Conservation (phyloP, 371 early-diverging fungal species). For the Haplosporangium sp. region DNA sequence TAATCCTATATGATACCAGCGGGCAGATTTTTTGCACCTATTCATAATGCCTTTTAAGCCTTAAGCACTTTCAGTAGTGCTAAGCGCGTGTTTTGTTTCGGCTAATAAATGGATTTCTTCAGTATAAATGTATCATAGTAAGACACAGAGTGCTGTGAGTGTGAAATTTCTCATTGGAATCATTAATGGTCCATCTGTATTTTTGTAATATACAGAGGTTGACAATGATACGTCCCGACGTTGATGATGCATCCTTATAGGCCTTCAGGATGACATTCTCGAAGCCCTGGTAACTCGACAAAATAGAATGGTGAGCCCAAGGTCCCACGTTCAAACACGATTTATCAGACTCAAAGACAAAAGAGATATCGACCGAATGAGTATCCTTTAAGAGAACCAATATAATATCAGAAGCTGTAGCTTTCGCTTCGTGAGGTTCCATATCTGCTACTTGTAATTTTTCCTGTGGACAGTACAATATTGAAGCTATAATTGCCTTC, state of each 20-base stretch:
- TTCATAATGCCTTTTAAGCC: background rate
- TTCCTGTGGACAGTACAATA: background rate
- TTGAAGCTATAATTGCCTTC: background rate
- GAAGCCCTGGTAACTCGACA: conserved; percentile 2
- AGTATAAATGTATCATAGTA: conserved; percentile 19
- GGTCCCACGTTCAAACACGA: background rate
- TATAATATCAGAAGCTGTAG: background rate
- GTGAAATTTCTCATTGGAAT: background rate
- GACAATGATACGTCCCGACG: background rate
- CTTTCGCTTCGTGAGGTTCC: background rate
- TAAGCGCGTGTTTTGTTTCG: conserved; percentile 2
- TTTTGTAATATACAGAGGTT: background rate
- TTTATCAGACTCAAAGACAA: background rate
- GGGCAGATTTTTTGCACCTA: background rate
- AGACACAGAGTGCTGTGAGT: conserved; percentile 1
- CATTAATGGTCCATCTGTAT: background rate
- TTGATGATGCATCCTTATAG: background rate
- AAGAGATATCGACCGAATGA: conserved; percentile 12
- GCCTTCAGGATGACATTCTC: conserved; percentile 5
- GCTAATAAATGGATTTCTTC: background rate
- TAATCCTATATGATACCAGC: background rate
- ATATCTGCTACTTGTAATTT: background rate
- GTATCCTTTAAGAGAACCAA: conserved; percentile 1
- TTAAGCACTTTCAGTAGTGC: background rate
- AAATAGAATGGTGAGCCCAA: conserved; percentile 10